Base-by-base conservation (phyloP, 768 basidiomycete species). In the Trametes meyenii region DNA sequence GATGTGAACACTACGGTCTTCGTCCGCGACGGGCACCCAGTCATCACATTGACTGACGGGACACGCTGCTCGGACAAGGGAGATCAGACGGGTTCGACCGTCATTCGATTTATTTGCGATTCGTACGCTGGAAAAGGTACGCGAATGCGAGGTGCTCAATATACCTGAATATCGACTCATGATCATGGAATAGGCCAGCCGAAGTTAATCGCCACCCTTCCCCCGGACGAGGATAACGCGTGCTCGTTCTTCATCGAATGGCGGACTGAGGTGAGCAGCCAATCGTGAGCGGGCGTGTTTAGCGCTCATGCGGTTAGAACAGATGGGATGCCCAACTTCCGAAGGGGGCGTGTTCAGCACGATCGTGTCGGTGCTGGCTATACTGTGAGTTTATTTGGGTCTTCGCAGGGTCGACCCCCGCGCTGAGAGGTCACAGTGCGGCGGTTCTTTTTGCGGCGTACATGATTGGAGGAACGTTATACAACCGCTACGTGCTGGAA, bases 241-340 rank as follows among this genome's bases (percentile, higher is more conserved):
- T 96, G 94, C 71, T 82, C 85, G 13, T 94, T 87, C 70, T 83
- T 89, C 60, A 74, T 96, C 40, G 92, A 95, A 76, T 96, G 94
- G 94, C 78, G 81, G 57, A 94, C 90, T 5, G 85, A 85, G 66
- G 92, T 94, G 65, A 68, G 83, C 35, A 7, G 19, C 12, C 23
- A 26, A 24, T 24, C 5, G 11, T 13, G 21, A 21, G 10, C 2
- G 17, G 23, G 21, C 13, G 24, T 14, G 35, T 19, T 44, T 45
- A 24, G 29, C 24, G 26, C 49, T 49, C 38, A 50, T 44, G 50
- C 24, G 29, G n/a, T 43, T 16, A 42, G 46, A 60, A 8, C 58
- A 91, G 88, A 79, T 80, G 68, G 92, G 92, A 8, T 94, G 92
- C 69, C 84, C 90, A 10, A 84, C 85, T 0, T 82, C 83, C 40